phyloP scores from a whole-genome alignment of 331 rosid species.

The Spiraea crenata region DNA sequence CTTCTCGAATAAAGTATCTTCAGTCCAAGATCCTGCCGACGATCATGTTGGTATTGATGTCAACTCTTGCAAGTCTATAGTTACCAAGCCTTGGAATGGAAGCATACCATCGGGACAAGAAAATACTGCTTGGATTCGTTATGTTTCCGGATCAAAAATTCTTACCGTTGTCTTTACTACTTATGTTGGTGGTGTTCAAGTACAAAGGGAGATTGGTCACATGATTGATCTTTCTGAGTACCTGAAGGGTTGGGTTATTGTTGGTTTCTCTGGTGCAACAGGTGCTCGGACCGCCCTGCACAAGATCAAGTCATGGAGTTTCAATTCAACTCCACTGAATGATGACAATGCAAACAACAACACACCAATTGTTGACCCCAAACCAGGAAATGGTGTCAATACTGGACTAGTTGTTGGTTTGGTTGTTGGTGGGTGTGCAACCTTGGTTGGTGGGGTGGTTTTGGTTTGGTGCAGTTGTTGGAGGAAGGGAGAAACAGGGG shows the following conservation, averaged over 20 bases:
- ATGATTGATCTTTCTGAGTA: too few relatives aligned
- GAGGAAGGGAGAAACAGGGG: neutral
- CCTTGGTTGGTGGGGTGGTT: neutral
- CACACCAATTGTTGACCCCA: neutral
- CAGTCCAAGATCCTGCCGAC: neutral
- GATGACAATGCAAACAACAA: neutral
- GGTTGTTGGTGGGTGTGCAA: neutral
- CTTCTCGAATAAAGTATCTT: neutral
- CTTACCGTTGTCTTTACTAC: neutral
- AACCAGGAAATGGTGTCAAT: neutral
- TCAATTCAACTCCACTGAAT: neutral
- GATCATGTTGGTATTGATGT: slow-evolving; percentile 3
- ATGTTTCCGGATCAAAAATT: neutral
- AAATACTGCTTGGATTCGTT: neutral
- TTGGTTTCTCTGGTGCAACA: neutral
- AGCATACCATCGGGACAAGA: neutral
- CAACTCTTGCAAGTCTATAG: neutral
- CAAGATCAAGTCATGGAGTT: neutral
- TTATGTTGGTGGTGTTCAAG: neutral
- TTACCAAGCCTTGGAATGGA: neutral
- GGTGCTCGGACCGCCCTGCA: neutral
- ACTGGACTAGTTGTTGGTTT: neutral
- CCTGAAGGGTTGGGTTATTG: neutral
- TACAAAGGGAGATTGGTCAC: neutral
- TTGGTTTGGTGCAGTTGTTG: neutral